A percentile compares a stretch with the other conserved stretches of the same genome.
Conservation (phyloP, 768 basidiomycete genomes). For the Suillus americanus region DNA sequence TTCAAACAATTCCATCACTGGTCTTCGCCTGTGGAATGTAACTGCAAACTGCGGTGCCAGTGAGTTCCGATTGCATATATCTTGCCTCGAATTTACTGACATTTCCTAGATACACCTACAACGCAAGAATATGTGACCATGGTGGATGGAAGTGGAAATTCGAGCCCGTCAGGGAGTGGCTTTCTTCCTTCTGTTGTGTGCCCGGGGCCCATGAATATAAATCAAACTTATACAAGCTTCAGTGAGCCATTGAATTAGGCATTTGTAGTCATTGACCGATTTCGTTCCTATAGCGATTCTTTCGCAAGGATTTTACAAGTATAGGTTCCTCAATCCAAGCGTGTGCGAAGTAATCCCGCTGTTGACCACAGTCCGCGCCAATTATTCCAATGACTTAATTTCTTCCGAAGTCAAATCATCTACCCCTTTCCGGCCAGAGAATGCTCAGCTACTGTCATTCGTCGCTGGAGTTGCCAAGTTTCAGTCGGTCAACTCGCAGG, state of each 20-base stretch:
- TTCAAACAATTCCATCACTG: neutral
- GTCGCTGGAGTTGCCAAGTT: slow-evolving; percentile 9
- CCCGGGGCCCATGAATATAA: slow-evolving; percentile 1
- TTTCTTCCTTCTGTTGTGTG: slow-evolving; percentile 13
- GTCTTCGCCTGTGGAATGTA: slow-evolving; percentile 1
- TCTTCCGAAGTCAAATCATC: neutral
- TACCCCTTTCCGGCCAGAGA: neutral
- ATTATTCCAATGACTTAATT: slow-evolving; percentile 2
- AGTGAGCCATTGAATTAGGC: neutral
- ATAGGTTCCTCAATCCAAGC: slow-evolving; percentile 6
- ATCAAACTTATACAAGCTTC: slow-evolving; percentile 1
- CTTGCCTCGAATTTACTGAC: too few relatives aligned
- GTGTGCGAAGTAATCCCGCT: slow-evolving; percentile 9
- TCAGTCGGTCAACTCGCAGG: neutral
- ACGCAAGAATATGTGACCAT: slow-evolving; percentile 5
- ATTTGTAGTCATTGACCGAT: neutral
- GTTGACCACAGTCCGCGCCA: slow-evolving; percentile 8
- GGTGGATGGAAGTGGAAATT: neutral
- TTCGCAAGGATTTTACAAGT: slow-evolving; percentile 6
- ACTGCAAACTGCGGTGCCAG: slow-evolving; percentile 3
- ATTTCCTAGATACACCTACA: neutral
- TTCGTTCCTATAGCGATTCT: slow-evolving; percentile 3
- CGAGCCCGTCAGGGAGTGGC: neutral
- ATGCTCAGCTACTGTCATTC: slow-evolving; percentile 12
- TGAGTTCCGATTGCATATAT: neutral